Evolutionary conservation across 179 eudicot species (phyloP).

Genomic region (Carnegiea gigantea): DNA sequence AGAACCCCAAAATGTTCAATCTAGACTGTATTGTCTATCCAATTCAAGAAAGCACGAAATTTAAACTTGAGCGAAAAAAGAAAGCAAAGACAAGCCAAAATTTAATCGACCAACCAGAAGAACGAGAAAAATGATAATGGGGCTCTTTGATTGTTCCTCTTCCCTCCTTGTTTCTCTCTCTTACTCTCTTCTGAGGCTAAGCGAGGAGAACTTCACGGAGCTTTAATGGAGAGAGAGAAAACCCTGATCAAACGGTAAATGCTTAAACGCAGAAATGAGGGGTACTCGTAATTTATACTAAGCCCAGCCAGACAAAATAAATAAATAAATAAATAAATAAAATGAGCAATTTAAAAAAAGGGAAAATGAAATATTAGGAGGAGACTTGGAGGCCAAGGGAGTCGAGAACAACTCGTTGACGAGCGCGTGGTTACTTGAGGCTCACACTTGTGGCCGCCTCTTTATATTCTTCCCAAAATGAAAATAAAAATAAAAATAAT

Average conservation of each 20-base stretch:
- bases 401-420: background rate
- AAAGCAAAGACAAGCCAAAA: background rate
- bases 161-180: background rate
- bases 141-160: background rate
- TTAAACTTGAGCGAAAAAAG: background rate
- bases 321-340: background rate
- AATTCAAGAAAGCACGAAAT: background rate
- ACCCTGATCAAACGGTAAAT: constrained; percentile 6
- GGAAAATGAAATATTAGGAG: background rate
- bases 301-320: background rate
- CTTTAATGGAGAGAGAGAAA: constrained; percentile 15
- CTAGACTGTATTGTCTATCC: background rate
- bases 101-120: background rate
- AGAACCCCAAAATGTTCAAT: background rate
- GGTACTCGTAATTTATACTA: background rate
- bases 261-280: background rate
- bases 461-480: background rate
- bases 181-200: background rate
- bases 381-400: constrained; percentile 18
- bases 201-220: constrained; percentile 29
- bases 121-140: background rate
- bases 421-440: background rate
- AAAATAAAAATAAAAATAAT: background rate
- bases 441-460: constrained; percentile 2
- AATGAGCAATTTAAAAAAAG: background rate